Conservation (phyloP, 371 early-diverging fungal genomes). For the Actinomortierella wolfii region DNA sequence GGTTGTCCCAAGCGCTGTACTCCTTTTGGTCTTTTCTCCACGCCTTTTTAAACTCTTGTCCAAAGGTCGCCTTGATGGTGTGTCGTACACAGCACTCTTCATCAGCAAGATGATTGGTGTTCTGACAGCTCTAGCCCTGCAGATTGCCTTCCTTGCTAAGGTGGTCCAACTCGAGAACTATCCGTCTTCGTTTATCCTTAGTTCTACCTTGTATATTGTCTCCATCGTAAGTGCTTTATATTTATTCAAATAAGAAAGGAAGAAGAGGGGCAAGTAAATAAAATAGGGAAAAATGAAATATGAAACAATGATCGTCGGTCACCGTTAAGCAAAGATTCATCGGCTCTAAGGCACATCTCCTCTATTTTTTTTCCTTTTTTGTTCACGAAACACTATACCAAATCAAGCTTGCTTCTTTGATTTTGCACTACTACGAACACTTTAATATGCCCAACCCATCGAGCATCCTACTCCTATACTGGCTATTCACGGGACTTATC, state of each 20-base stretch:
- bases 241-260: background rate
- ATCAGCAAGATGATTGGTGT: background rate
- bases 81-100: background rate
- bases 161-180: background rate
- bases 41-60: conserved; percentile 3
- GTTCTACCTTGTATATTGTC: background rate
- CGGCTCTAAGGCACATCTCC: too few relatives aligned
- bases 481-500: conserved; percentile 58
- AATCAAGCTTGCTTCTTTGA: conserved; percentile 56
- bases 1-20: conserved; percentile 1
- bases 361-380: conserved; percentile 14
- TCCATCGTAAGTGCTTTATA: background rate
- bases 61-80: conserved; percentile 4
- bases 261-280: background rate
- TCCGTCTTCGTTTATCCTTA: conserved; percentile 26
- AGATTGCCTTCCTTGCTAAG: conserved; percentile 12
- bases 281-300: conserved; percentile 3
- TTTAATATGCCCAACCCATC: conserved; percentile 63
- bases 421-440: conserved; percentile 68
- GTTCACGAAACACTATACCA: too few relatives aligned
- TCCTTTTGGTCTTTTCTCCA: background rate
- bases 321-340: conserved; percentile 11
- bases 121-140: conserved; percentile 8
- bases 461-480: conserved; percentile 68
- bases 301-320: too few relatives aligned